Conservation (phyloP, 164 flowering plant species). For the Taxillus chinensis region DNA sequence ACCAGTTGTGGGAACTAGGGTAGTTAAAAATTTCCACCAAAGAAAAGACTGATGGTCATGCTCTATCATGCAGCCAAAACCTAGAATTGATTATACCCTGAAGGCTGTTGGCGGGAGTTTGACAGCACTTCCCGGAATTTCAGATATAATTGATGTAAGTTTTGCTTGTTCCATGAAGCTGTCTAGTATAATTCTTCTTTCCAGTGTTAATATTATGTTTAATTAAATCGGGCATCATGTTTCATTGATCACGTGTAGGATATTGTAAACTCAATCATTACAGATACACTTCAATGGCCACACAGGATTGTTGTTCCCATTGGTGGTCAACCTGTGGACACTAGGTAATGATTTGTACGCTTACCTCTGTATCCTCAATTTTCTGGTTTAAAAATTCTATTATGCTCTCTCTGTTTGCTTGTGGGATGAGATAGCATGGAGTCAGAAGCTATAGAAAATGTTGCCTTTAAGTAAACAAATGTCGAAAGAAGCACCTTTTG, state of each 20-base stretch:
- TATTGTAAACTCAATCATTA: constrained; percentile 78
- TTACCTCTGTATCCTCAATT: no score
- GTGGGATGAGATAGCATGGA: no score
- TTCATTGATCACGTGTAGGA: constrained; percentile 36
- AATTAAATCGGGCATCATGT: neutral
- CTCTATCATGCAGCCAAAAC: constrained; percentile 61
- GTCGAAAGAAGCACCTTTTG: no score
- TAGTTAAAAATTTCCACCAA: no score
- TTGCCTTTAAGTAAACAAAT: no score
- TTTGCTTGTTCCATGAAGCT: neutral
- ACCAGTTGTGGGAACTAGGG: no score
- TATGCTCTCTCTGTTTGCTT: no score
- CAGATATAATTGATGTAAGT: constrained; percentile 98
- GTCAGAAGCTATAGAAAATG: no score
- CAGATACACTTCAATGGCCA: constrained; percentile 97
- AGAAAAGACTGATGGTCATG: neutral
- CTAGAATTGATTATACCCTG: constrained; percentile 80
- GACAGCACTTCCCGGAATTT: constrained; percentile 90
- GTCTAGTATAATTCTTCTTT: neutral
- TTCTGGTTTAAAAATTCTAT: no score
- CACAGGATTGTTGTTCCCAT: constrained; percentile 96
- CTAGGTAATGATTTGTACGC: constrained; percentile 35
- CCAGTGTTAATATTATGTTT: neutral
- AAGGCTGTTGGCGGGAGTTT: constrained; percentile 99
- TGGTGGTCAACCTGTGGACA: constrained; percentile 84